Conservation (phyloP, 495 filamentous ascomycete genomes). For the Aspergillus avenaceus region DNA sequence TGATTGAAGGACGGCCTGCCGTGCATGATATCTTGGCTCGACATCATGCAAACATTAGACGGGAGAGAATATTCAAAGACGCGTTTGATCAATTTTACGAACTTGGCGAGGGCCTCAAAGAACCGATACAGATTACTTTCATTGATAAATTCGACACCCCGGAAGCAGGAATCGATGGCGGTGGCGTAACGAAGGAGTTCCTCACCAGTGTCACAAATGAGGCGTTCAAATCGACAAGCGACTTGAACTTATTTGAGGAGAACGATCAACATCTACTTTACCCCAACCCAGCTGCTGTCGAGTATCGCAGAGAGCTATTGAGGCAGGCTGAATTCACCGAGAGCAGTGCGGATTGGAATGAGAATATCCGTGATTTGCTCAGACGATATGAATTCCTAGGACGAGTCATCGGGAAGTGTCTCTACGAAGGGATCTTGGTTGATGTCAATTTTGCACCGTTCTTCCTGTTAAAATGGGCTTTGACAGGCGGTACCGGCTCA, state of each 20-base stretch:
- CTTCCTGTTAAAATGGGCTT: conserved; percentile 92
- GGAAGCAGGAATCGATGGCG: conserved; percentile 95
- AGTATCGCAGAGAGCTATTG: conserved; percentile 62
- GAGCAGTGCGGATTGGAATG: conserved; percentile 50
- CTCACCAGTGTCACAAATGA: conserved; percentile 84
- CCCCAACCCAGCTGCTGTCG: conserved; percentile 77
- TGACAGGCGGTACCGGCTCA: conserved; percentile 60
- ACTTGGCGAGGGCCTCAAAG: conserved; percentile 79
- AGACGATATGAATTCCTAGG: conserved; percentile 88
- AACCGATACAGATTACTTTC: conserved; percentile 97
- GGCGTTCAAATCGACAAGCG: conserved; percentile 63
- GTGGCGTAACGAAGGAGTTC: conserved; percentile 97
- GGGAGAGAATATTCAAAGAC: conserved; percentile 80
- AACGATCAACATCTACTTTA: conserved; percentile 90
- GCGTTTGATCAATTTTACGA: conserved; percentile 81
- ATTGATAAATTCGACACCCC: conserved; percentile 82
- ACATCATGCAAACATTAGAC: conserved; percentile 77
- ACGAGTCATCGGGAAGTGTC: conserved; percentile 89
- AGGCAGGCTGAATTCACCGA: conserved; percentile 50
- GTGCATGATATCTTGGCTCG: conserved; percentile 52
- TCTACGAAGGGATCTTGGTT: conserved; percentile 96
- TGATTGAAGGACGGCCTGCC: conserved; percentile 28
- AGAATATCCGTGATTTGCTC: conserved; percentile 57
- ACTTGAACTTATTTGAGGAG: conserved; percentile 64
- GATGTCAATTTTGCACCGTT: conserved; percentile 93